Percentiles rank a stretch among this genome's conserved stretches.
Evolutionary conservation across 176 grass and related monocot genomes (phyloP).

Genomic region (Eleusine indica): DNA sequence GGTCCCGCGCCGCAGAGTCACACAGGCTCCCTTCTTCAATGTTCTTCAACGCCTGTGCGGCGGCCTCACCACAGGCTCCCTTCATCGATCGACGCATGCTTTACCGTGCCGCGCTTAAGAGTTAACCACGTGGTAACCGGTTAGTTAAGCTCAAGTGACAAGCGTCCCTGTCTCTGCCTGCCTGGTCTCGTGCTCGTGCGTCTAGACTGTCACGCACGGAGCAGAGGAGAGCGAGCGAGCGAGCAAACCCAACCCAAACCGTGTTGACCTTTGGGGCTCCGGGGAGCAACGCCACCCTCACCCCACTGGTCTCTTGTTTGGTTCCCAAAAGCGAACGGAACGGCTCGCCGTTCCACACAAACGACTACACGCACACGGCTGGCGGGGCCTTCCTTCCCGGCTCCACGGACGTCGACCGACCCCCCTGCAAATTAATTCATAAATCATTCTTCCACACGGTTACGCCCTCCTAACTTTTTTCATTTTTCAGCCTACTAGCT

Average conservation of each 20-base stretch:
- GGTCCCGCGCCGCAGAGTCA: neutral
- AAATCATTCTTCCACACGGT: neutral
- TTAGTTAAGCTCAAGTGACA: neutral
- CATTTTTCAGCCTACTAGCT: no score
- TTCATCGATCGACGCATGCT: neutral
- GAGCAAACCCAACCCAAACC: conserved; percentile 1
- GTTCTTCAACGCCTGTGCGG: no score
- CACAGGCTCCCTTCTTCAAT: no score
- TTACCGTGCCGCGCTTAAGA: neutral
- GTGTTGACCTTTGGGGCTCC: conserved; percentile 16
- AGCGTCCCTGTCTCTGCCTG: neutral
- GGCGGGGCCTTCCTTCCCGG: no score
- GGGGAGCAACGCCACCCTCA: neutral
- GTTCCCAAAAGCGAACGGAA: neutral
- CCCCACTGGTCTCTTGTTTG: neutral
- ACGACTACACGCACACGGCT: neutral
- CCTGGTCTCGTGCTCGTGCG: neutral
- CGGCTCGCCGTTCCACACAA: neutral
- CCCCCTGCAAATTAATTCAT: neutral
- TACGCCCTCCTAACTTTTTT: neutral
- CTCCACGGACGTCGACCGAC: neutral
- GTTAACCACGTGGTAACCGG: neutral
- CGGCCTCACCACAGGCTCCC: no score
- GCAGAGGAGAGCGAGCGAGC: neutral
- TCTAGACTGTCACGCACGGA: neutral